Evolutionary conservation across 129 eudicot species (phyloP), one percentile per base, ranked within the genome.

Genomic region (Kitagawia praeruptora): DNA sequence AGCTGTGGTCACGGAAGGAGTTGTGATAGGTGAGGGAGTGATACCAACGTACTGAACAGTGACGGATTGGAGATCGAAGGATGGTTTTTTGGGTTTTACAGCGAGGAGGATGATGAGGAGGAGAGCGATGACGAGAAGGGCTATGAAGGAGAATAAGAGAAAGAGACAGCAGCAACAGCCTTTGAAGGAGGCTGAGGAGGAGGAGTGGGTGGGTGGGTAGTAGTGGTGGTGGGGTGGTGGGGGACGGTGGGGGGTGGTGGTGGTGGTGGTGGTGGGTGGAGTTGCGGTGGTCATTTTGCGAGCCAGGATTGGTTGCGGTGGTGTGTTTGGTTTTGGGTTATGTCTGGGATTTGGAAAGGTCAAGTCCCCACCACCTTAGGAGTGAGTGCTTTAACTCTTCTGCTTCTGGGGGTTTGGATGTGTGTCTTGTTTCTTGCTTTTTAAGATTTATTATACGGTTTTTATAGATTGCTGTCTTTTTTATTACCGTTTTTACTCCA

Each of bases 91-190:
- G 44, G 98, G 98, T 54, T 91, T 93, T 72, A 93, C 81, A 39
- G 97, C 94, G 76, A 93, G 90, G 77, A 96, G 78, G 64, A 96
- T 77, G 77, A 92, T 79, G 86, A 96, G 97, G 81, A 89, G 76
- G 53, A 92, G 85, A 74, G 99, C 98, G 83, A 96, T 90, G 28
- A 84, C 64, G 79, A 92, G 89, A 79, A 96, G 95, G 23, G 85
- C 82, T 77, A 95, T 87, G 90, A 95, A 90, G 79, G 97, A 88
- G 88, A 96, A 89, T 78, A 96, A 87, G 82, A 96, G 97, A 85
- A 92, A 83, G 79, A 96, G 92, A 72, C 96, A 96, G 85, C 99
- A 96, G 86, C 97, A 92, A 78, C 99, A 96, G 86, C 99, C 99
- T 80, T 89, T 90, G 78, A 96, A 66, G 7, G 96, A 86, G 77